phyloP scores from a whole-genome alignment of 1,284 basidiomycete genomes.

The Pholiota adiposa region DNA sequence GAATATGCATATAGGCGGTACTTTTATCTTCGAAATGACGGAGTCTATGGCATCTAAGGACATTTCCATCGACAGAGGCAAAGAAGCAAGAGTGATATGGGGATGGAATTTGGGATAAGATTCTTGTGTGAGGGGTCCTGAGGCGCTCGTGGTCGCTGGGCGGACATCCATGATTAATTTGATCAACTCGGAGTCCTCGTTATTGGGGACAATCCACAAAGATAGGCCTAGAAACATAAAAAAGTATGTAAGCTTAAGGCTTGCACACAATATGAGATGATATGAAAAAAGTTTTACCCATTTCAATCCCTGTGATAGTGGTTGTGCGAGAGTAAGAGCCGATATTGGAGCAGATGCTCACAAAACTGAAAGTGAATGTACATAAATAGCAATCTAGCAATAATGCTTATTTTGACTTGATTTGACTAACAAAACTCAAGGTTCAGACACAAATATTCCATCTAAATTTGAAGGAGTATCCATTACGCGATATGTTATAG shows the following conservation, averaged over 20 bases:
- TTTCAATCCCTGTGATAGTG: not conserved
- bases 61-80: constrained; percentile 39
- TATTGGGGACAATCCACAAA: constrained; percentile 66
- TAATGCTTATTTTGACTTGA: no score
- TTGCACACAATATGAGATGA: not conserved
- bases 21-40: constrained; percentile 41
- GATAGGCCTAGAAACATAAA: constrained; percentile 46
- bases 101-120: constrained; percentile 67
- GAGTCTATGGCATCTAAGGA: constrained; percentile 39
- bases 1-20: constrained; percentile 49
- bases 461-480: no score
- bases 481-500: constrained; percentile 33
- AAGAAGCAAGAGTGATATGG: constrained; percentile 69
- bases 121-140: constrained; percentile 22
- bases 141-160: constrained; percentile 19
- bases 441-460: not conserved
- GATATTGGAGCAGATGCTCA: not conserved
- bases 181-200: constrained; percentile 42
- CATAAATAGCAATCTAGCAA: not conserved
- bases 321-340: not conserved
- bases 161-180: constrained; percentile 48
- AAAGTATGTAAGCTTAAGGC: not conserved
- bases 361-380: not conserved
- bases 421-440: no score
- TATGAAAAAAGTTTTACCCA: not conserved